Evolutionary conservation across 371 early-diverging fungal species (phyloP).

Genomic region (Mortierella polycephala): DNA sequence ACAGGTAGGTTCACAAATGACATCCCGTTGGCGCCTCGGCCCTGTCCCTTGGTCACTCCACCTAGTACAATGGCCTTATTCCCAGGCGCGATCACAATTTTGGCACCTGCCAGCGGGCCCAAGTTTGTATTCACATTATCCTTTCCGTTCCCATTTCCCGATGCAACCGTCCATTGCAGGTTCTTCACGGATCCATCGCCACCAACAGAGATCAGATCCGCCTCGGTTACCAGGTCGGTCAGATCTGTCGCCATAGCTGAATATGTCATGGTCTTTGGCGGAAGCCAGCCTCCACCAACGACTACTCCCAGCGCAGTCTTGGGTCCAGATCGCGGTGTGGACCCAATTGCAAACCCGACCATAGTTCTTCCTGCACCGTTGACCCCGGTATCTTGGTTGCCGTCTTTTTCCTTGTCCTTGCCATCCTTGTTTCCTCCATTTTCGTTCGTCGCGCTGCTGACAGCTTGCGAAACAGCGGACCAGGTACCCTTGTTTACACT

Average conservation of each 20-base stretch:
- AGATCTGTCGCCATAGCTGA: slow-evolving; percentile 22
- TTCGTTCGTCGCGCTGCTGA: slow-evolving; percentile 2
- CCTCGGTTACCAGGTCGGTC: slow-evolving; percentile 22
- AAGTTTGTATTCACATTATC: slow-evolving; percentile 19
- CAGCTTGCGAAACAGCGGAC: slow-evolving; percentile 25
- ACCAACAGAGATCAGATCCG: slow-evolving; percentile 18
- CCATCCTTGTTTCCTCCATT: not conserved
- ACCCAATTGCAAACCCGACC: slow-evolving; percentile 26
- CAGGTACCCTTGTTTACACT: slow-evolving; percentile 35
- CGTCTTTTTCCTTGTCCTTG: not conserved
- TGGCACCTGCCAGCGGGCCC: slow-evolving; percentile 31
- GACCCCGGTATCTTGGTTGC: not conserved
- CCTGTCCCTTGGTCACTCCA: slow-evolving; percentile 14
- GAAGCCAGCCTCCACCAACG: slow-evolving; percentile 44
- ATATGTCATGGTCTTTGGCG: slow-evolving; percentile 3
- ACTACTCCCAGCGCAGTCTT: slow-evolving; percentile 24
- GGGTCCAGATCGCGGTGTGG: not conserved
- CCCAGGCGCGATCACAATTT: slow-evolving; percentile 19
- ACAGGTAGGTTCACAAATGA: slow-evolving; percentile 27
- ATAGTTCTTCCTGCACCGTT: slow-evolving; percentile 39
- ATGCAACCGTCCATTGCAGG: slow-evolving; percentile 14
- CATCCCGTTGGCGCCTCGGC: slow-evolving; percentile 3
- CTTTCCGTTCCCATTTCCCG: slow-evolving; percentile 13
- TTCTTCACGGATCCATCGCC: slow-evolving; percentile 3
- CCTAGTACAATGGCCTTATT: slow-evolving; percentile 39